Conservation (phyloP, 140 eudicot species). For the Anethum foeniculum region DNA sequence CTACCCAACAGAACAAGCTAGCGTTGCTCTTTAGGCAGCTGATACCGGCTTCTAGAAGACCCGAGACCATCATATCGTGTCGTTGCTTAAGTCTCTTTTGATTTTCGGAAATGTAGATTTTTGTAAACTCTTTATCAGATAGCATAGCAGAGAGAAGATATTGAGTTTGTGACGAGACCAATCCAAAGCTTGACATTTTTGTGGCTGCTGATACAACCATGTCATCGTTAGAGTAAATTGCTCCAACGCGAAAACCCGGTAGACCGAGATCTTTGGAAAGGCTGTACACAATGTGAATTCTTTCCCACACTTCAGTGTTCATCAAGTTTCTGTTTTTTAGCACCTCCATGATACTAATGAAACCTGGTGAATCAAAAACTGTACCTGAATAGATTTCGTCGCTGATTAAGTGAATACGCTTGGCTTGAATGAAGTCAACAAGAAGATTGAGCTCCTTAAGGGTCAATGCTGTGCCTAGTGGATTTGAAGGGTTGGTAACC, state of each 20-base stretch:
- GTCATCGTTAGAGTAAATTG: slow-evolving; percentile 53
- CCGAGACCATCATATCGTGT: slow-evolving; percentile 30
- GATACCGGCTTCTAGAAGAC: slow-evolving; percentile 35
- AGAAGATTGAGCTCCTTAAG: slow-evolving; percentile 37
- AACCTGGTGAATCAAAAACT: slow-evolving; percentile 53
- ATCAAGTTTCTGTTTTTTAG: slow-evolving; percentile 36
- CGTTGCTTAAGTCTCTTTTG: slow-evolving; percentile 33
- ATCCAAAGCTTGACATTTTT: slow-evolving; percentile 60
- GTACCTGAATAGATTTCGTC: slow-evolving; percentile 95
- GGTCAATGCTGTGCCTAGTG: slow-evolving; percentile 45
- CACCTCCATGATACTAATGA: slow-evolving; percentile 59
- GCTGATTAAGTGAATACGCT: slow-evolving; percentile 59
- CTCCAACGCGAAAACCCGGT: slow-evolving; percentile 89
- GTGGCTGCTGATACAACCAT: slow-evolving; percentile 51
- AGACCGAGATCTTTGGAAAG: slow-evolving; percentile 83
- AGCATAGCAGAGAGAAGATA: slow-evolving; percentile 43
- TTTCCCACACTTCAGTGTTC: slow-evolving; percentile 35
- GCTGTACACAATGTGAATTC: slow-evolving; percentile 83
- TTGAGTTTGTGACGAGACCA: slow-evolving; percentile 57
- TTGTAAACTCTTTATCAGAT: slow-evolving; percentile 40
- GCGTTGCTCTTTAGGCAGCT: slow-evolving; percentile 42
- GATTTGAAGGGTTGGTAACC: slow-evolving; percentile 59
- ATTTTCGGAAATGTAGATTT: slow-evolving; percentile 28
- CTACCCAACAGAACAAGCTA: slow-evolving; percentile 53
- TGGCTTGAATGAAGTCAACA: slow-evolving; percentile 27